Percentiles rank a stretch among this genome's conserved stretches.
Conservation (phyloP, 257 asterid species). For the Phtheirospermum japonicum region DNA sequence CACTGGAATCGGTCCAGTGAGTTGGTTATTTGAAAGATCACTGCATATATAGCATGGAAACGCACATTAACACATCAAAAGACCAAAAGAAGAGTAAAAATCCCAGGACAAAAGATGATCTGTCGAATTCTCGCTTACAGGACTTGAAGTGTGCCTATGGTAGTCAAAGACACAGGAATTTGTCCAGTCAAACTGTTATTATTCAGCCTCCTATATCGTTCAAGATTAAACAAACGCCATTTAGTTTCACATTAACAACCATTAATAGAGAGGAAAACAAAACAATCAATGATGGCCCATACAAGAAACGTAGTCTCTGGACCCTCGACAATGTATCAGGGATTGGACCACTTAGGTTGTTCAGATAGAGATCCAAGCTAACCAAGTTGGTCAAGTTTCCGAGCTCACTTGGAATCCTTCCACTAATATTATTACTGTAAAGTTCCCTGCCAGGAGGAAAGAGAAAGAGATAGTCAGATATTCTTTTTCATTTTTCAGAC, state of each 20-base stretch:
- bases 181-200: constrained; percentile 74
- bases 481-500: neutral
- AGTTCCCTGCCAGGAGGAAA: constrained; percentile 67
- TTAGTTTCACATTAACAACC: constrained; percentile 21
- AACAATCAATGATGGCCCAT: constrained; percentile 34
- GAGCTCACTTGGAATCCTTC: constrained; percentile 77
- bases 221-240: constrained; percentile 27
- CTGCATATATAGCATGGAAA: constrained; percentile 45
- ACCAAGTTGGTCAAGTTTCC: constrained; percentile 93
- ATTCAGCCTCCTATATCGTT: constrained; percentile 81
- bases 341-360: constrained; percentile 66
- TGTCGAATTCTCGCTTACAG: constrained; percentile 62
- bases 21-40: constrained; percentile 77
- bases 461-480: constrained; percentile 5
- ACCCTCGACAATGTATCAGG: constrained; percentile 75
- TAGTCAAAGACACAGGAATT: constrained; percentile 72
- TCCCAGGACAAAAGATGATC: constrained; percentile 15
- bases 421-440: constrained; percentile 82
- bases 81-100: constrained; percentile 6
- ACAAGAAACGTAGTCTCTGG: constrained; percentile 82
- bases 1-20: constrained; percentile 64
- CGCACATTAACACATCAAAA: constrained; percentile 22
- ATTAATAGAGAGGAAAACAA: constrained; percentile 17
- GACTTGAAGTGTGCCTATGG: constrained; percentile 73
- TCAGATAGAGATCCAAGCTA: constrained; percentile 96